Base-by-base conservation (phyloP, 2,329 filamentous ascomycete genomes). In the Paracorniculantispora psalliotae region DNA sequence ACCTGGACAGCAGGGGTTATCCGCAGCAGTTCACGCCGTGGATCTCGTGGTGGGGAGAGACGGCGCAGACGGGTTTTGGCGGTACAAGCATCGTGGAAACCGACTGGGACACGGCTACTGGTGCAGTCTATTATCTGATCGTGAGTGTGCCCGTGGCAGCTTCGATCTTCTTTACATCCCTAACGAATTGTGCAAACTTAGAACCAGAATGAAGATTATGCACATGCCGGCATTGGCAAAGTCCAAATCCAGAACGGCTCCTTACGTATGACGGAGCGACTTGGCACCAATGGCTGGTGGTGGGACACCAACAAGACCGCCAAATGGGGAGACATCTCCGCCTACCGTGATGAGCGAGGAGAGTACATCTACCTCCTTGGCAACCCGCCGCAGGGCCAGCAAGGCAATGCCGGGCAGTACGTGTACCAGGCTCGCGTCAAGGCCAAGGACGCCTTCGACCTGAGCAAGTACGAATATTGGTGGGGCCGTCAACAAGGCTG, bases 391-490 rank as follows among this genome's bases (percentile, higher is more conserved):
- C 9, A 60, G 59, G 2, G 49, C 66, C 12, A 64, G 62, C 67
- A 67, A 5, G 70, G 66, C 33, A 63, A 66, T 0, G 60, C 51
- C 0, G 63, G 62, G 2, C 55, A 60, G 5, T 75, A 75, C 48
- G 66, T 72, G 12, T 76, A 76, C 54, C 67, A 74, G 59, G 67
- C 69, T 1, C 68, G 74, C 4, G 74, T 77, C 2, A 65, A 65
- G 21, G 70, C 71, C 1, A 28, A 55, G 1, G 65, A 74, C 9
- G 72, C 72, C 0, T 76, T 76, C 30, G 68, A 76, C 9, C 59
- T 75, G 7, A 51, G 41, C 13, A 68, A 67, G 50, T 76, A 77
- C 41, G 67, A 77, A 62, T 77, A 77, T 58, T 76, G 71, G 70
- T 77, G 73, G 73, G 74, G 75, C 0, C 65, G 66, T 2, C 61